Base-by-base conservation (phyloP, 1,139 yeast species). In the Insectozyma bohioensis region DNA sequence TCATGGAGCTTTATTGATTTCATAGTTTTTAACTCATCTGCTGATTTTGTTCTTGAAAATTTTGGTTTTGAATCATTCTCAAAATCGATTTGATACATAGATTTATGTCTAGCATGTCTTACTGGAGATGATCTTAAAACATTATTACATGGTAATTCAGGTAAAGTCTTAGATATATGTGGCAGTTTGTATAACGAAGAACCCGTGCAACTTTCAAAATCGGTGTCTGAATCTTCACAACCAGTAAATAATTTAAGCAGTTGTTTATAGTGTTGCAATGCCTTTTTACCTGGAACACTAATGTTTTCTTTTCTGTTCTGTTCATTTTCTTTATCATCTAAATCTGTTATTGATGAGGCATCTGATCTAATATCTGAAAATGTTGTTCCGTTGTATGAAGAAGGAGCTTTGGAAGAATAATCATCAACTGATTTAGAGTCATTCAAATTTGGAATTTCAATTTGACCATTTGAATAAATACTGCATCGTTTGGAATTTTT, bases 371-470 rank as follows among this genome's bases (percentile, higher is more conserved):
- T 29, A 36, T 61, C 67, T 20, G 62, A 60, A 36, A 61, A 59
- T 0, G 60, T 48, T 1, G 60, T 52, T 2, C 65, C 65, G 40
- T 52, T 52, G 29, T 52, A 51, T 0, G 60, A 46, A 21, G 51
- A 41, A 6, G 42, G 39, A 2, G 62, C 44, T 30, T 32, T 50
- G 8, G 51, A 48, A 2, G 61, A 48, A 34, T 47, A 57, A 46
- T 40, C 4, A 47, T 38, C 6, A 47, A 40, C 6, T 52, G 50
- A 34, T 56, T 59, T 31, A 54, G 48, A 3, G 6, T 28, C 30
- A 12, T 16, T 28, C 23, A 65, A 53, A 31, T 67, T 67, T 0
- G 75, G 75, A 15, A 69, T 69, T 38, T 67, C 72, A 20, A 69
- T 69, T 37, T 67, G 72, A 2, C 74, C 74, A 4, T 45, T 41